phyloP scores from a whole-genome alignment of 768 basidiomycete genomes.

The Tricholoma matsutake region DNA sequence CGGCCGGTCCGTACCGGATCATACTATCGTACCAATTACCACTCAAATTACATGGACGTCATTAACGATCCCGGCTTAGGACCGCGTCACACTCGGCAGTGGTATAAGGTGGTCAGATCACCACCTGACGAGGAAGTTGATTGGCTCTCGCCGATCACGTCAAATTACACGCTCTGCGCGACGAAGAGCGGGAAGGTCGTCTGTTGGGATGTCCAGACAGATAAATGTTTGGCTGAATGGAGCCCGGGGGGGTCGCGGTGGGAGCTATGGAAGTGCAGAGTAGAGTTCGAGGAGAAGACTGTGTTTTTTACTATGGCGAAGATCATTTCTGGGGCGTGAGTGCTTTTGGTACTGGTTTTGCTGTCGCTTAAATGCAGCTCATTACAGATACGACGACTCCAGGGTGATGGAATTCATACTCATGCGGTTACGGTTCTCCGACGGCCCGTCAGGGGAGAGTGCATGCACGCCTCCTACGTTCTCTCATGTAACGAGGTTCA shows the following conservation, averaged over 20 bases:
- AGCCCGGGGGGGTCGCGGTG: conserved; percentile 52
- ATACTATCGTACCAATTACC: conserved; percentile 28
- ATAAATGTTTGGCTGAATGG: conserved; percentile 66
- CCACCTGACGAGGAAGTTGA: conserved; percentile 70
- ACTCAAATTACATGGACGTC: conserved; percentile 39
- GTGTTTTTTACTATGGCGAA: conserved; percentile 79
- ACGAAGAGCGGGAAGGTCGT: conserved; percentile 75
- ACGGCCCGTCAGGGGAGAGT: conserved; percentile 40
- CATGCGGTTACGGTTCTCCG: conserved; percentile 63
- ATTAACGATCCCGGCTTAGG: conserved; percentile 9
- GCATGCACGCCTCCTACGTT: conserved; percentile 44
- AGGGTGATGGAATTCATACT: conserved; percentile 69
- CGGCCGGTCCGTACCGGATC: conserved; percentile 40
- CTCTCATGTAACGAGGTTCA: conserved; percentile 58
- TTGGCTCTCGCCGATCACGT: conserved; percentile 76
- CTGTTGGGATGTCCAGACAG: conserved; percentile 70
- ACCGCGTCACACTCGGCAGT: conserved; percentile 28
- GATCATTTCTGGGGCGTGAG: conserved; percentile 49
- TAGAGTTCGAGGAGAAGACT: conserved; percentile 68
- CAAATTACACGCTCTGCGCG: conserved; percentile 72
- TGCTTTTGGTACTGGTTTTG: conserved; percentile 9
- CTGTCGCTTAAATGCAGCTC: background rate
- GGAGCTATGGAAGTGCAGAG: conserved; percentile 78
- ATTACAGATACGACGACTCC: conserved; percentile 51
- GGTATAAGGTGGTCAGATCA: conserved; percentile 69